Conservation (phyloP, 1,284 basidiomycete genomes). For the Ganoderma meredithae region DNA sequence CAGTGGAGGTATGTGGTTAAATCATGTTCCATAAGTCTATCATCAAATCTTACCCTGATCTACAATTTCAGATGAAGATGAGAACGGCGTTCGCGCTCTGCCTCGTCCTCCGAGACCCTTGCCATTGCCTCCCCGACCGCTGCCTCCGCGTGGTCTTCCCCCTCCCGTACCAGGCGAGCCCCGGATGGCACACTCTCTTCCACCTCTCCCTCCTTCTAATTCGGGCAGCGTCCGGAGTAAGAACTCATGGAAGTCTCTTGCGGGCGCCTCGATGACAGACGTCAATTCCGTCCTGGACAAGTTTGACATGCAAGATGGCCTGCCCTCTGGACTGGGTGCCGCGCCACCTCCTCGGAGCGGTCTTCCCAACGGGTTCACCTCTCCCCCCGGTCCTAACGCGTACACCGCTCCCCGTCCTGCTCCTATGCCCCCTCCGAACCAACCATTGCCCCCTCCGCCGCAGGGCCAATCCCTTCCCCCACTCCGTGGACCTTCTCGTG, state of each 20-base stretch:
- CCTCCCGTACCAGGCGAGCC: conserved; percentile 23
- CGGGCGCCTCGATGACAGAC: conserved; percentile 37
- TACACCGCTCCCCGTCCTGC: conserved; percentile 30
- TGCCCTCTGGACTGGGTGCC: conserved; percentile 19
- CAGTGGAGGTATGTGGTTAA: conserved; percentile 26
- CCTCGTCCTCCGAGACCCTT: conserved; percentile 30
- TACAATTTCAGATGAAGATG: conserved; percentile 27
- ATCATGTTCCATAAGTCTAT: neutral
- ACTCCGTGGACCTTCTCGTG: conserved; percentile 24
- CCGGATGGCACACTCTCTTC: conserved; percentile 16
- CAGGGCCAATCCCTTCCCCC: conserved; percentile 24
- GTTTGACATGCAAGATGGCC: conserved; percentile 40
- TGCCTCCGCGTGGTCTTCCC: conserved; percentile 27
- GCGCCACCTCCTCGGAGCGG: conserved; percentile 1
- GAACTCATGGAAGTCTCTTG: conserved; percentile 39
- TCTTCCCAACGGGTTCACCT: conserved; percentile 24
- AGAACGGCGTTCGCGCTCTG: conserved; percentile 18
- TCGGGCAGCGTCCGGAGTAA: conserved; percentile 28
- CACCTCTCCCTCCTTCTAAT: conserved; percentile 19
- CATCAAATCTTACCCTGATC: neutral
- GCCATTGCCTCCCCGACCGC: conserved; percentile 26
- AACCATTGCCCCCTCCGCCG: conserved; percentile 27
- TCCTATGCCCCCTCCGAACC: conserved; percentile 17
- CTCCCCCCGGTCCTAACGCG: conserved; percentile 34
- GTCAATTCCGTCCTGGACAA: conserved; percentile 39